These are phyloP conservation scores for Pseudozyma sp. DNA, from an alignment of 1,284 basidiomycete species.

Conservation along the genomic window DNA sequence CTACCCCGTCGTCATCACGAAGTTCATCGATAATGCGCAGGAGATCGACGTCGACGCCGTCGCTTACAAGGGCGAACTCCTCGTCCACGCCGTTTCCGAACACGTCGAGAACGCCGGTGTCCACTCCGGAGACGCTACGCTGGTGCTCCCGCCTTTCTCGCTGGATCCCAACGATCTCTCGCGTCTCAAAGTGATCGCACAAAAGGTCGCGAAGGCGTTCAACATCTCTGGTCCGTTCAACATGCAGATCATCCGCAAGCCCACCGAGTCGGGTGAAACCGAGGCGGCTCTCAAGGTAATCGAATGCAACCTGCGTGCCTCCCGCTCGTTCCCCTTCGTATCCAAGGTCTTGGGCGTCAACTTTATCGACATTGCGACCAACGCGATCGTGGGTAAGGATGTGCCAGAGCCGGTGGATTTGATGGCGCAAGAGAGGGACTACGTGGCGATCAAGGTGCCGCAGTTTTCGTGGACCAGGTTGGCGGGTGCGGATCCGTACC, in stretches of 20 bases:
- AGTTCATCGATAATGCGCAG: conserved; percentile 97
- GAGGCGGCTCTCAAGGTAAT: conserved; percentile 90
- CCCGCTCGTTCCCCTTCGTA: conserved; percentile 98
- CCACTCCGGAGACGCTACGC: conserved; percentile 97
- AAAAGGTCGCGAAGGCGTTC: conserved; percentile 94
- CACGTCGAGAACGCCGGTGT: conserved; percentile 99
- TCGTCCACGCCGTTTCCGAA: conserved; percentile 95
- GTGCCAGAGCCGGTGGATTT: conserved; percentile 93
- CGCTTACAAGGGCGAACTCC: conserved; percentile 90
- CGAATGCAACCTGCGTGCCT: conserved; percentile 97
- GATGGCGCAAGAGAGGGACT: conserved; percentile 90
- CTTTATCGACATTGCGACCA: conserved; percentile 94
- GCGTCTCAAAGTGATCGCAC: conserved; percentile 88
- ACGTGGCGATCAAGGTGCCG: conserved; percentile 96
- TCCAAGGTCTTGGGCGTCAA: conserved; percentile 97
- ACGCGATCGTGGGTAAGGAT: conserved; percentile 87
- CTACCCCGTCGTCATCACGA: conserved; percentile 97
- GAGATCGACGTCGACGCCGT: conserved; percentile 99
- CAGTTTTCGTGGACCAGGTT: conserved; percentile 99
- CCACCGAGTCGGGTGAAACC: conserved; percentile 73
- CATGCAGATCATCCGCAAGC: conserved; percentile 98
- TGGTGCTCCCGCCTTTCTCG: conserved; percentile 96
- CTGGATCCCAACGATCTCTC: conserved; percentile 81
- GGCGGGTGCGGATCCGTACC: conserved; percentile 91
- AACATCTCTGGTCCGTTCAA: conserved; percentile 98